Evolutionary conservation across 2,329 filamentous ascomycete genomes (phyloP), one percentile per base, ranked within the genome.

Genomic region (Trichoderma sp.): DNA sequence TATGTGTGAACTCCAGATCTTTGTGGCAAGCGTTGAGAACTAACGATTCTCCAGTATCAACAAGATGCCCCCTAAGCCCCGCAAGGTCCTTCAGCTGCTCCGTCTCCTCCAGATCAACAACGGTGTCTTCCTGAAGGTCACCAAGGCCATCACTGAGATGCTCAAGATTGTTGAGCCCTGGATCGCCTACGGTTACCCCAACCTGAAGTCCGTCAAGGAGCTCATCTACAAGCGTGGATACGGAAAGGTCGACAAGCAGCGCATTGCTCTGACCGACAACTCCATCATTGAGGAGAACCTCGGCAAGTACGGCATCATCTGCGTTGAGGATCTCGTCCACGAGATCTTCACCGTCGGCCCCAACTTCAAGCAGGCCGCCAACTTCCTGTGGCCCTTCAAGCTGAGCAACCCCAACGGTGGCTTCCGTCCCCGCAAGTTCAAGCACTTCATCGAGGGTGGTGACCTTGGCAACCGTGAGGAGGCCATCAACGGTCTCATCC

Each of bases 341-440:
- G 95, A 99, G 89, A 97, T 97, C 86, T 94, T 89, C 89, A 97
- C 94, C 69, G 95, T 98, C 75, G 94, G 95, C 81, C 94, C 94
- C 87, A 98, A 98, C 90, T 96, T 95, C 92, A 98, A 97, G 91
- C 94, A 97, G 87, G 93, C 92, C 78, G 89, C 90, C 86, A 99
- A 98, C 91, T 98, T 98, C 90, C 86, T 98, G 76, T 99, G 95
- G 95, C 95, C 95, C 80, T 99, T 99, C 90, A 98, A 99, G 92
- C 92, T 99, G 76, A 93, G 89, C 89, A 97, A 97, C 90, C 95
- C 95, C 80, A 98, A 86, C 76, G 95, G 95, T 82, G 94, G 95
- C 74, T 99, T 98, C 93, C 91, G 91, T 77, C 84, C 91, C 78
- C 89, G 95, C 85, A 99, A 98, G 88, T 98, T 98, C 90, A 95